phyloP scores from a whole-genome alignment of 2,329 filamentous ascomycete species.

The Ophioceras dolichostomum region DNA sequence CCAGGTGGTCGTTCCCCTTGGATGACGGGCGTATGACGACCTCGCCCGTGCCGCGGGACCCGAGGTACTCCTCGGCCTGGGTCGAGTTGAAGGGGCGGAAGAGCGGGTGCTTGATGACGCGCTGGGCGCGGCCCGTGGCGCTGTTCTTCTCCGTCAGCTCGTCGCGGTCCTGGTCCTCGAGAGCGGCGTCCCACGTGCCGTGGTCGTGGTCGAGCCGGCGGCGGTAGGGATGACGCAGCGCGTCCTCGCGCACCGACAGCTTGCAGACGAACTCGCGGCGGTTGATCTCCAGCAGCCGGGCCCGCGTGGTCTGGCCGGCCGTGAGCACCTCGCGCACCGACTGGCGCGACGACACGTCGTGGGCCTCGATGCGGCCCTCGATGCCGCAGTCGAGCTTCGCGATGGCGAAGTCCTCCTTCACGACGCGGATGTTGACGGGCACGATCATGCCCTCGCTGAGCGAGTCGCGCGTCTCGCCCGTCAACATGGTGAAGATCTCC shows the following conservation, averaged over 20 bases:
- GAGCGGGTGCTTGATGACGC: slow-evolving; percentile 95
- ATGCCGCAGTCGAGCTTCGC: slow-evolving; percentile 90
- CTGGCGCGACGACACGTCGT: slow-evolving; percentile 65
- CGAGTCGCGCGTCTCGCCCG: slow-evolving; percentile 78
- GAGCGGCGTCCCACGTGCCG: slow-evolving; percentile 76
- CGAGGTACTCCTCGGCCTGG: slow-evolving; percentile 88
- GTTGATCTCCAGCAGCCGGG: slow-evolving; percentile 79
- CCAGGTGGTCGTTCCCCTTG: slow-evolving; percentile 88
- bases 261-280: slow-evolving; percentile 75
- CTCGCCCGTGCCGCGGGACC: slow-evolving; percentile 74
- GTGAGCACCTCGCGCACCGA: slow-evolving; percentile 64
- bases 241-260: slow-evolving; percentile 72
- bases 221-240: slow-evolving; percentile 60
- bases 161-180: slow-evolving; percentile 73
- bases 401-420: slow-evolving; percentile 87
- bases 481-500: slow-evolving; percentile 92
- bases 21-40: slow-evolving; percentile 92
- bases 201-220: slow-evolving; percentile 58
- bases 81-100: slow-evolving; percentile 88
- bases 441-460: slow-evolving; percentile 86
- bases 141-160: slow-evolving; percentile 78
- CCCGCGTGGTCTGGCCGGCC: slow-evolving; percentile 72
- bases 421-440: slow-evolving; percentile 74
- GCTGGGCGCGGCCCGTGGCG: slow-evolving; percentile 70
- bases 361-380: slow-evolving; percentile 73